Evolutionary conservation across 2,329 filamentous ascomycete genomes (phyloP).

Genomic region (Sporothrix phasma): DNA sequence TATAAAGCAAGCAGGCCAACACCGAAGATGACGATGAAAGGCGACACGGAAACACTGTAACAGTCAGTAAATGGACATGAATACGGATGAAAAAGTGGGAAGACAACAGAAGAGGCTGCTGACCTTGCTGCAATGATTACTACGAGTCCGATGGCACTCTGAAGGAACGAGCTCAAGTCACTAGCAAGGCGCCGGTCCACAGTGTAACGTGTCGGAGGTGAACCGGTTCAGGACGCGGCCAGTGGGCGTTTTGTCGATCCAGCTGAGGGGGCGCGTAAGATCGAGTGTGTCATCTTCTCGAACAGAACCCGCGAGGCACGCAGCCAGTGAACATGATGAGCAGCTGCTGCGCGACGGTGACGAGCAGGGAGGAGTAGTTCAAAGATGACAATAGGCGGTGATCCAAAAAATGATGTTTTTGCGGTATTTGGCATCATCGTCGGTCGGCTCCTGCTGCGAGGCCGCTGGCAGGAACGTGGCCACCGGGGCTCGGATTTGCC

Average conservation of each 20-base stretch:
- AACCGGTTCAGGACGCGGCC: conserved; percentile 37
- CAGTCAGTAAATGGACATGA: not conserved
- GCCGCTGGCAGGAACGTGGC: not conserved
- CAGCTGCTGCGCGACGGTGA: conserved; percentile 21
- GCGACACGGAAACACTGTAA: conserved; percentile 26
- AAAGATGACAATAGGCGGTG: conserved; percentile 24
- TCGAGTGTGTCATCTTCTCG: conserved; percentile 27
- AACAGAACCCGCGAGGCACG: conserved; percentile 26
- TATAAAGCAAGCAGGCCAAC: conserved; percentile 28
- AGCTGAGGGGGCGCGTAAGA: conserved; percentile 32
- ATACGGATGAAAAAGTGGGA: not conserved
- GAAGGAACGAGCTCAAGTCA: conserved; percentile 25
- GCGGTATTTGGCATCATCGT: conserved; percentile 14
- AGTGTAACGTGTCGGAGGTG: conserved; percentile 30
- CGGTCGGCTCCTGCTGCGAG: not conserved
- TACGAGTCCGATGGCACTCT: conserved; percentile 24
- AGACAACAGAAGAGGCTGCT: not conserved
- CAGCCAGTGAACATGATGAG: conserved; percentile 25
- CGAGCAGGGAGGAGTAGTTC: conserved; percentile 20
- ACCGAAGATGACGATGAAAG: conserved; percentile 29
- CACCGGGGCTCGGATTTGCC: not conserved
- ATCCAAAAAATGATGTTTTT: conserved; percentile 24
- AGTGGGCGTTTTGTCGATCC: conserved; percentile 32
- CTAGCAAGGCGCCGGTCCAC: conserved; percentile 28
- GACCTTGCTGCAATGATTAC: conserved; percentile 30